These are phyloP conservation scores for Pseudoneurospora amorphoporcata DNA, from an alignment of 495 filamentous ascomycete species.

Conservation along the genomic window DNA sequence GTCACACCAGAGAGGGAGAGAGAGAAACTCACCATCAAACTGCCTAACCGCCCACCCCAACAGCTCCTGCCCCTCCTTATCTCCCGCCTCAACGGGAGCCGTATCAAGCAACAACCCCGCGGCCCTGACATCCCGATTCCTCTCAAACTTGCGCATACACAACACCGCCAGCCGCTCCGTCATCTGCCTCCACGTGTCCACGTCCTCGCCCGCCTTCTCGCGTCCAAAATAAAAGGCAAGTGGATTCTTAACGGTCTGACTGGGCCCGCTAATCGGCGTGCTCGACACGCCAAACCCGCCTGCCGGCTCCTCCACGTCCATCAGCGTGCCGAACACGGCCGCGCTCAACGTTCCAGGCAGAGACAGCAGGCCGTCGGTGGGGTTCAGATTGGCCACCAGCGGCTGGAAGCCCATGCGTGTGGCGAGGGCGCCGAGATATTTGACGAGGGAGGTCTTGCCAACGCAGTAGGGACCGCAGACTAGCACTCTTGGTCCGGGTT, in stretches of 20 bases:
- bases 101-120: constrained; percentile 84
- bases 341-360: constrained; percentile 81
- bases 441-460: constrained; percentile 78
- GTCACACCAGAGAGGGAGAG: background rate
- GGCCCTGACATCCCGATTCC: constrained; percentile 57
- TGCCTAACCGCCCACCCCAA: constrained; percentile 79
- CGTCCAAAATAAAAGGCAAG: constrained; percentile 86
- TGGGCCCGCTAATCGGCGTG: constrained; percentile 84
- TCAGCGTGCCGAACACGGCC: constrained; percentile 67
- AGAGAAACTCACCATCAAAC: constrained; percentile 55
- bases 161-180: constrained; percentile 70
- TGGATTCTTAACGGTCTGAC: constrained; percentile 79
- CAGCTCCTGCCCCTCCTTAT: constrained; percentile 49
- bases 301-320: constrained; percentile 60
- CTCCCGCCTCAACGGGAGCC: constrained; percentile 53
- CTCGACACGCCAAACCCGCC: constrained; percentile 80
- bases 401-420: constrained; percentile 67
- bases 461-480: constrained; percentile 71
- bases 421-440: constrained; percentile 73
- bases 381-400: constrained; percentile 77
- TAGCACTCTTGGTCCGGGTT: constrained; percentile 67
- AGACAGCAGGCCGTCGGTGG: constrained; percentile 72
- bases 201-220: constrained; percentile 62
- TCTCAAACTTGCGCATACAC: constrained; percentile 65
- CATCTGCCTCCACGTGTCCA: constrained; percentile 60